Evolutionary conservation across 2,329 filamentous ascomycete genomes (phyloP).

Genomic region (Fusarium napiforme): DNA sequence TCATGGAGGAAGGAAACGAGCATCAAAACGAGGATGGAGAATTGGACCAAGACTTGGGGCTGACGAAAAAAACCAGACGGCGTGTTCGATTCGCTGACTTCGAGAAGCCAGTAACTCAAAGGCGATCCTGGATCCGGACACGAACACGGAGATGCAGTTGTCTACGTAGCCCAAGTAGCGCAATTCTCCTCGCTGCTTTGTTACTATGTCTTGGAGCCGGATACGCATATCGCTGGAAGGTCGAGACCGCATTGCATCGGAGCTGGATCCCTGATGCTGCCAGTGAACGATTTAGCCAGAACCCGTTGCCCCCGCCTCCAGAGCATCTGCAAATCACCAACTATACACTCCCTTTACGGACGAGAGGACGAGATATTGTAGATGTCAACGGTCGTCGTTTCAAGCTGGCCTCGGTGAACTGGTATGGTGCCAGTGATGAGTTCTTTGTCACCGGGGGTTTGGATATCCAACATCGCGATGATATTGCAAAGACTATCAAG

Average conservation of each 20-base stretch:
- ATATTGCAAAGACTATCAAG: constrained; percentile 70
- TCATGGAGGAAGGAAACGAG: neutral
- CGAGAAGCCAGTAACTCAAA: constrained; percentile 9
- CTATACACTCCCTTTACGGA: constrained; percentile 68
- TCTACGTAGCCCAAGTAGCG: constrained; percentile 29
- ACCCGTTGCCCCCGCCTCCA: constrained; percentile 58
- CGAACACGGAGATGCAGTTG: constrained; percentile 18
- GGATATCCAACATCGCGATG: constrained; percentile 69
- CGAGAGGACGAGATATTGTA: constrained; percentile 69
- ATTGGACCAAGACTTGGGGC: neutral
- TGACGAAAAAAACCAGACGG: neutral
- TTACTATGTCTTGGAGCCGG: constrained; percentile 42
- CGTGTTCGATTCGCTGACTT: constrained; percentile 15
- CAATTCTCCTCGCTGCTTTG: constrained; percentile 53
- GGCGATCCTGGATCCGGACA: neutral
- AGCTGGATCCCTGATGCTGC: constrained; percentile 63
- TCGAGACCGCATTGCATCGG: constrained; percentile 56
- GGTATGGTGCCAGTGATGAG: constrained; percentile 77
- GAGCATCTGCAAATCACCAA: constrained; percentile 56
- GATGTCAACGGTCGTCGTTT: constrained; percentile 67
- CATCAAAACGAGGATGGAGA: neutral
- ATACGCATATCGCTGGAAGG: constrained; percentile 57
- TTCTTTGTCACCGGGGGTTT: constrained; percentile 72
- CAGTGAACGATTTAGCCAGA: constrained; percentile 59
- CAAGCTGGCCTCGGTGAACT: constrained; percentile 74